These are phyloP conservation scores for Ceratobasidium sp. DNA, from an alignment of 1,284 basidiomycete genomes.

Conservation along the genomic window DNA sequence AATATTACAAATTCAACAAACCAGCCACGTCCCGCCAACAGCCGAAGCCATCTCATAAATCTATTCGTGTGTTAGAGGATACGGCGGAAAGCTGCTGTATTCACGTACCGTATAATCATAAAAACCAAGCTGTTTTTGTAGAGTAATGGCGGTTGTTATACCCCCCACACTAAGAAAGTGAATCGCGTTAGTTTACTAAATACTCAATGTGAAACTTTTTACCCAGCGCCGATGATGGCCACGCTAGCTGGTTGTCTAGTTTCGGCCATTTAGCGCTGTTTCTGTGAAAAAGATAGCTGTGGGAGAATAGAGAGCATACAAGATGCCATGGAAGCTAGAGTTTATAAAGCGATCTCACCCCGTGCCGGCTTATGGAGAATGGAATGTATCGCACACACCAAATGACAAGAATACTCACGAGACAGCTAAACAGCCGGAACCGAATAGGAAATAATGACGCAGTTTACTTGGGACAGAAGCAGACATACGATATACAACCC, in stretches of 20 bases:
- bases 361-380: too few species aligned
- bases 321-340: too few species aligned
- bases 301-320: too few species aligned
- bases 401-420: too few species aligned
- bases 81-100: background rate
- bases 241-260: background rate
- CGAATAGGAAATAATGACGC: too few species aligned
- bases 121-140: slow-evolving; percentile 20
- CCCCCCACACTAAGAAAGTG: slow-evolving; percentile 19
- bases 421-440: too few species aligned
- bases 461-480: too few species aligned
- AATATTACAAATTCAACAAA: slow-evolving; percentile 49
- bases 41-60: slow-evolving; percentile 62
- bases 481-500: too few species aligned
- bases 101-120: slow-evolving; percentile 22
- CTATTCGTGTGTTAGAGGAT: slow-evolving; percentile 50
- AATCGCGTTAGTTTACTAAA: background rate
- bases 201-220: background rate
- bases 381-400: too few species aligned
- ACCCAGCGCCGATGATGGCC: slow-evolving; percentile 41
- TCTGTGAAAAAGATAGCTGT: too few species aligned
- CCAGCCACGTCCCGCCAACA: slow-evolving; percentile 66
- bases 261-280: background rate
- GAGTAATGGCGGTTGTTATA: slow-evolving; percentile 13
- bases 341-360: too few species aligned